A percentile compares a stretch with the other conserved stretches of the same genome.
Conservation (phyloP, 805 yeast genomes). For the Starmerella vaccinii region DNA sequence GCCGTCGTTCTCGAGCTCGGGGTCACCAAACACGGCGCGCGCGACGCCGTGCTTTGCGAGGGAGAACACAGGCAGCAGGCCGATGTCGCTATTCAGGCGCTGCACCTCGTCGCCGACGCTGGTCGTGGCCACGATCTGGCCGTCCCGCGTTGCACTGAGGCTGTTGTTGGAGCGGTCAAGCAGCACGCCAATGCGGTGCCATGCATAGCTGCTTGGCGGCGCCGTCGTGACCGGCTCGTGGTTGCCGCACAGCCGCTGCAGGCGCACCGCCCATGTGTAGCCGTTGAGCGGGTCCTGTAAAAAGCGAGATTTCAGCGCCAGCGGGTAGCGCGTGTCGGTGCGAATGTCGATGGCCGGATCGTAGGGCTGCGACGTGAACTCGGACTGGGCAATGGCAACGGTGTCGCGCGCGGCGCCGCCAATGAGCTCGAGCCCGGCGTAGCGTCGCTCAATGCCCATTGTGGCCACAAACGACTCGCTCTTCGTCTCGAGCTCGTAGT, state of each 20-base stretch:
- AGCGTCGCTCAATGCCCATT: not conserved
- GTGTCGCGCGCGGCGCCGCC: not conserved
- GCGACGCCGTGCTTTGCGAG: not conserved
- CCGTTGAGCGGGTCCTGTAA: not conserved
- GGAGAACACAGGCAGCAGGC: not conserved
- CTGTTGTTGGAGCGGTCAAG: not conserved
- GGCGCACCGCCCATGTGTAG: not conserved
- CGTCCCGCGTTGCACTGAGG: not conserved
- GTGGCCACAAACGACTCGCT: not conserved
- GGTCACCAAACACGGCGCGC: not conserved
- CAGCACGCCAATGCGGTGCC: not conserved
- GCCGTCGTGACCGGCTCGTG: not conserved
- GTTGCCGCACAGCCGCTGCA: not conserved
- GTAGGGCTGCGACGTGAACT: not conserved
- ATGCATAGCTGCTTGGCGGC: not conserved
- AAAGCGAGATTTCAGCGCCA: not conserved
- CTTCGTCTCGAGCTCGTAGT: constrained; percentile 1
- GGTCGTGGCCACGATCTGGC: not conserved
- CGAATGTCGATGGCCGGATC: not conserved
- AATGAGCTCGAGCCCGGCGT: not conserved
- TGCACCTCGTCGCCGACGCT: not conserved
- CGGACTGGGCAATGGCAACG: not conserved
- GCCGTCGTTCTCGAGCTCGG: not conserved
- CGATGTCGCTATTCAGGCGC: not conserved
- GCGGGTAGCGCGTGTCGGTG: not conserved